phyloP scores from a whole-genome alignment of 2,329 filamentous ascomycete species.

The Stagonosporopsis rhizophila region DNA sequence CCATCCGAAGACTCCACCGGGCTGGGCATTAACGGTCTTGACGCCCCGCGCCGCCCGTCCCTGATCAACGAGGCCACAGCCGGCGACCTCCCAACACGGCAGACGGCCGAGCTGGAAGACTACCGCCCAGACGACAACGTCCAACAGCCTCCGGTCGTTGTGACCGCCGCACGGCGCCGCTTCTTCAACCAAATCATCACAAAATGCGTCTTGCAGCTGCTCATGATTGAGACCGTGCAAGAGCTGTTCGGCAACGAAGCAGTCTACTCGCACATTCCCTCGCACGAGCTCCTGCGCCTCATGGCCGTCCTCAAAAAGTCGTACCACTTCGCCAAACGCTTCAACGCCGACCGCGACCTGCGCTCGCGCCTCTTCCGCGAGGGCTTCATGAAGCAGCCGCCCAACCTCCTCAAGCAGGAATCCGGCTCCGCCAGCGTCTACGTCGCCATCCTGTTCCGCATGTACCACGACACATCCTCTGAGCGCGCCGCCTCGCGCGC shows the following conservation, averaged over 20 bases:
- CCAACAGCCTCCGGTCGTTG: conserved; percentile 87
- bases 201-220: conserved; percentile 92
- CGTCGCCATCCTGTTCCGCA: conserved; percentile 91
- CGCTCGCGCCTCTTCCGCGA: conserved; percentile 94
- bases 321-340: conserved; percentile 94
- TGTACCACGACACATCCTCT: conserved; percentile 90
- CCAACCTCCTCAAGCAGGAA: conserved; percentile 97
- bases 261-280: conserved; percentile 93
- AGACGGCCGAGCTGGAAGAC: conserved; percentile 72
- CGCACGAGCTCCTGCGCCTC: conserved; percentile 82
- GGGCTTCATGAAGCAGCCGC: conserved; percentile 99
- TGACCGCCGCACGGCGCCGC: conserved; percentile 88
- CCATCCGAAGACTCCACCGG: conserved; percentile 45
- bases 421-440: conserved; percentile 92
- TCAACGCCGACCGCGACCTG: conserved; percentile 97
- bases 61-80: conserved; percentile 43
- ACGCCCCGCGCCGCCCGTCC: conserved; percentile 36
- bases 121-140: conserved; percentile 74
- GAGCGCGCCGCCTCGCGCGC: conserved; percentile 80
- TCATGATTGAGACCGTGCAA: conserved; percentile 99
- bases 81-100: conserved; percentile 44
- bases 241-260: conserved; percentile 98
- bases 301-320: conserved; percentile 96
- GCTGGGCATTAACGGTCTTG: conserved; percentile 54
- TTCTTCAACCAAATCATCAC: conserved; percentile 99